A percentile compares a stretch with the other conserved stretches of the same genome.
Conservation (phyloP, 2,329 filamentous ascomycete genomes). For the Venturia aucupariae region DNA sequence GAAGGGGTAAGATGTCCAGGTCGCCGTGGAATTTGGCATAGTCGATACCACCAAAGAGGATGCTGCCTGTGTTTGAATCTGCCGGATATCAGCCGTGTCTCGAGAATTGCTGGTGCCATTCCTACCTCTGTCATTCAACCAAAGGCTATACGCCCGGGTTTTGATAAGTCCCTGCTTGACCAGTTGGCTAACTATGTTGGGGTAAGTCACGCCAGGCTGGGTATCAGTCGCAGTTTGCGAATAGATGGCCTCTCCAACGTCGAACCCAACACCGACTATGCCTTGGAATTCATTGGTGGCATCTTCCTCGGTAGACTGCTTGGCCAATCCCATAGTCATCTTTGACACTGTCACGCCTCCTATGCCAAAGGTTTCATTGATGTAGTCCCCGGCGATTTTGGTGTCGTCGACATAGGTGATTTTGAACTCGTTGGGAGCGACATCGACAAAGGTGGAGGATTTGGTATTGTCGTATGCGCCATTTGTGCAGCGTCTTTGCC, state of each 20-base stretch:
- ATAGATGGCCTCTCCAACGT: constrained; percentile 54
- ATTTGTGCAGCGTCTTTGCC: constrained; percentile 45
- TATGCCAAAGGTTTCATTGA: constrained; percentile 59
- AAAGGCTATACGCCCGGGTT: constrained; percentile 54
- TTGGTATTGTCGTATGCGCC: constrained; percentile 61
- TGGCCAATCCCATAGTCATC: constrained; percentile 24
- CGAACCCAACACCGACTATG: constrained; percentile 79
- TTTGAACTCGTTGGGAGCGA: constrained; percentile 66
- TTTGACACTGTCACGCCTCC: constrained; percentile 40
- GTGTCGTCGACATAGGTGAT: constrained; percentile 82
- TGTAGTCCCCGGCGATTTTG: constrained; percentile 69
- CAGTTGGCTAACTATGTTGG: constrained; percentile 57
- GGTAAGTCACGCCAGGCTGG: constrained; percentile 38
- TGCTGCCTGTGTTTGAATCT: constrained; percentile 55
- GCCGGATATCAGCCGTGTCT: not conserved
- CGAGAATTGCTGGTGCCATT: not conserved
- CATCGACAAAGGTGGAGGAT: constrained; percentile 67
- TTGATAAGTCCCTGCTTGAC: constrained; percentile 52
- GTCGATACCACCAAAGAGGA: constrained; percentile 73
- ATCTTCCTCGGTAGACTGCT: constrained; percentile 61
- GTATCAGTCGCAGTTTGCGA: not conserved
- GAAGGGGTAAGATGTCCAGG: constrained; percentile 52
- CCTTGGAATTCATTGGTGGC: constrained; percentile 52
- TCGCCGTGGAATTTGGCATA: constrained; percentile 61
- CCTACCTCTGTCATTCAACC: constrained; percentile 41